Evolutionary conservation across 257 asterid species (phyloP).

Genomic region (Nicotiana undulata): DNA sequence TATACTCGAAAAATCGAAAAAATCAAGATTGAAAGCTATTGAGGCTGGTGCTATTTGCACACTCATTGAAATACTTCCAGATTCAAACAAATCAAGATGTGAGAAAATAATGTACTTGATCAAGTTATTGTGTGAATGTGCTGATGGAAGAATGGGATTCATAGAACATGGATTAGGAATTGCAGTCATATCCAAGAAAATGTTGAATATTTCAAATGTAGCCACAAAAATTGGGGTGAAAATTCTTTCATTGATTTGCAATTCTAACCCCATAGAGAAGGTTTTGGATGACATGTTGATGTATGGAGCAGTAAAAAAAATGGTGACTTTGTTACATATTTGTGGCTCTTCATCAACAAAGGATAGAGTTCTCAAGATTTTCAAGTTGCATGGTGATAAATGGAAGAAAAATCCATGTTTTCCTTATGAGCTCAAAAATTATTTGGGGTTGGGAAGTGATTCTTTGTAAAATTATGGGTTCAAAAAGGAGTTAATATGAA

Average conservation of each 20-base stretch:
- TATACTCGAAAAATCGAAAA: constrained; percentile 50
- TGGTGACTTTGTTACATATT: constrained; percentile 54
- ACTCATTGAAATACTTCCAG: constrained; percentile 68
- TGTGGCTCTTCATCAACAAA: constrained; percentile 40
- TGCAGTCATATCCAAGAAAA: constrained; percentile 59
- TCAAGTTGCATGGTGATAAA: constrained; percentile 55
- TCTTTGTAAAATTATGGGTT: not conserved
- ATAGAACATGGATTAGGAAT: constrained; percentile 70
- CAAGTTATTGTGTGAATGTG: constrained; percentile 61
- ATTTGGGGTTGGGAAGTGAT: constrained; percentile 43
- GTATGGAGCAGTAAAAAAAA: constrained; percentile 58
- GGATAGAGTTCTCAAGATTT: constrained; percentile 46
- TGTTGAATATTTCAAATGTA: constrained; percentile 41
- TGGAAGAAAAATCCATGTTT: constrained; percentile 85
- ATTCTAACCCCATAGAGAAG: constrained; percentile 50
- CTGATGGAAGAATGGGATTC: constrained; percentile 73
- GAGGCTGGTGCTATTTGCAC: constrained; percentile 74
- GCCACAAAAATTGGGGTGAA: constrained; percentile 59
- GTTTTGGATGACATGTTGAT: constrained; percentile 75
- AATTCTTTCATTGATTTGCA: constrained; percentile 54
- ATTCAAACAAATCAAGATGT: constrained; percentile 44
- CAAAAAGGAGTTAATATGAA: not conserved
- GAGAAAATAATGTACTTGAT: constrained; percentile 58
- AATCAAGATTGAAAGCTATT: constrained; percentile 50
- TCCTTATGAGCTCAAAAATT: constrained; percentile 45